phyloP scores from a whole-genome alignment of 306 rosid genomes.

The Comarum palustre region DNA sequence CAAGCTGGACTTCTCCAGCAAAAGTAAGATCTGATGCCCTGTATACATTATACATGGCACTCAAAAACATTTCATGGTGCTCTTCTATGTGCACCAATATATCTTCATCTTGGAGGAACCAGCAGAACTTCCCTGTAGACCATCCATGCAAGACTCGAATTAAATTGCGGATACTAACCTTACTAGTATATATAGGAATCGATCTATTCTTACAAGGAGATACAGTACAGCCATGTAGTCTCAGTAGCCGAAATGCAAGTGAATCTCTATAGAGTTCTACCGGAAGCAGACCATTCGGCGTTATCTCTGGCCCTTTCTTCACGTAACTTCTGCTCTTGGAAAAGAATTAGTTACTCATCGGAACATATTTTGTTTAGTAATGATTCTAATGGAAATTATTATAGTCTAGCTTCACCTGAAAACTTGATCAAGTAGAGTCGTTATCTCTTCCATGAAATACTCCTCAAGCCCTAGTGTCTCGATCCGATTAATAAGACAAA shows the following conservation, averaged over 20 bases:
- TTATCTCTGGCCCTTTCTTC: not conserved
- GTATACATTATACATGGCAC: constrained; percentile 13
- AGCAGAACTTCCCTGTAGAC: constrained; percentile 15
- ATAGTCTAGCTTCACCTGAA: not conserved
- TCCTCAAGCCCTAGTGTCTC: constrained; percentile 18
- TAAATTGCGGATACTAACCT: not conserved
- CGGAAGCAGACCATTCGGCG: not conserved
- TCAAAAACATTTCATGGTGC: not conserved
- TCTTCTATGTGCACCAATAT: not conserved
- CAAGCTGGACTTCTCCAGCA: constrained; percentile 1
- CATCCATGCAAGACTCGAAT: constrained; percentile 3
- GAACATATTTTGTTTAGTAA: not conserved
- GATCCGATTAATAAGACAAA: constrained; percentile 13
- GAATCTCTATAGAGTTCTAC: constrained; percentile 9
- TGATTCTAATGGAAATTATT: not conserved
- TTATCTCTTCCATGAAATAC: constrained; percentile 14
- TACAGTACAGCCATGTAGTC: constrained; percentile 15
- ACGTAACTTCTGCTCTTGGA: not conserved
- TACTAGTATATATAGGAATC: not conserved
- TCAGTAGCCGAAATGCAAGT: constrained; percentile 16
- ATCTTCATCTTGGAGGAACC: constrained; percentile 17
- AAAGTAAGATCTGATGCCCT: constrained; percentile 20
- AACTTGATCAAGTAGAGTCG: not conserved
- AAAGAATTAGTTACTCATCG: not conserved
- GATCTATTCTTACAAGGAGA: constrained; percentile 8